Evolutionary conservation across 192 early-diverging fungal genomes (phyloP).

Genomic region (Rhizophagus prolifer): DNA sequence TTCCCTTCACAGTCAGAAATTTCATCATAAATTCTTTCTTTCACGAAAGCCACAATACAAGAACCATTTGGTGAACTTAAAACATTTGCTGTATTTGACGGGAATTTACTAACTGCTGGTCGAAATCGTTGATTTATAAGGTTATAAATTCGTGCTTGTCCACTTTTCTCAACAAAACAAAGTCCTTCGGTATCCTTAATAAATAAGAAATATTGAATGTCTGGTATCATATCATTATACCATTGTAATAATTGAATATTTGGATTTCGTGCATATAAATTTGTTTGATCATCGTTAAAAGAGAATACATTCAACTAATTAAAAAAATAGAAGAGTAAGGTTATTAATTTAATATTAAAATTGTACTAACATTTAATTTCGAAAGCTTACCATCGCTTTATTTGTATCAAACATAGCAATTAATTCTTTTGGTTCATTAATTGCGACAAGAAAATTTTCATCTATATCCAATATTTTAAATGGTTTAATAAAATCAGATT

Average conservation of each 20-base stretch:
- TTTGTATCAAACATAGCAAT: conserved; percentile 22
- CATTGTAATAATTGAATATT: conserved; percentile 19
- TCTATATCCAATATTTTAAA: neutral
- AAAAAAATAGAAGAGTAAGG: neutral
- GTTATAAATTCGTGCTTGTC: conserved; percentile 1
- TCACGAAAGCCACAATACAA: conserved; percentile 29
- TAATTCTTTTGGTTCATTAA: conserved; percentile 22
- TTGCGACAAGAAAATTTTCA: neutral
- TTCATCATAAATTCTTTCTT: neutral
- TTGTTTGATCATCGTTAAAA: conserved; percentile 7
- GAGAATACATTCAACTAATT: conserved; percentile 17
- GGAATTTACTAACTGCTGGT: conserved; percentile 3
- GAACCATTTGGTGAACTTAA: conserved; percentile 21
- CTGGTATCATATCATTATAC: conserved; percentile 7
- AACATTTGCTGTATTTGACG: neutral
- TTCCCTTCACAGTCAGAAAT: too few species aligned
- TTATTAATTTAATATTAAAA: neutral
- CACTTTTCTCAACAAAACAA: conserved; percentile 27
- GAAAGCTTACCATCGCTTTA: neutral
- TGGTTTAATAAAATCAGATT: neutral
- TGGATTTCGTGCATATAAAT: neutral
- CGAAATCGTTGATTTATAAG: conserved; percentile 12
- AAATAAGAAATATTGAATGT: conserved; percentile 21
- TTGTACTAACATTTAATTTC: too few species aligned
- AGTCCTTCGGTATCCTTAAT: conserved; percentile 21